These are phyloP conservation scores for Ulota crispa DNA, from an alignment of 225 moss, liverwort and hornwort species.

Conservation along the genomic window DNA sequence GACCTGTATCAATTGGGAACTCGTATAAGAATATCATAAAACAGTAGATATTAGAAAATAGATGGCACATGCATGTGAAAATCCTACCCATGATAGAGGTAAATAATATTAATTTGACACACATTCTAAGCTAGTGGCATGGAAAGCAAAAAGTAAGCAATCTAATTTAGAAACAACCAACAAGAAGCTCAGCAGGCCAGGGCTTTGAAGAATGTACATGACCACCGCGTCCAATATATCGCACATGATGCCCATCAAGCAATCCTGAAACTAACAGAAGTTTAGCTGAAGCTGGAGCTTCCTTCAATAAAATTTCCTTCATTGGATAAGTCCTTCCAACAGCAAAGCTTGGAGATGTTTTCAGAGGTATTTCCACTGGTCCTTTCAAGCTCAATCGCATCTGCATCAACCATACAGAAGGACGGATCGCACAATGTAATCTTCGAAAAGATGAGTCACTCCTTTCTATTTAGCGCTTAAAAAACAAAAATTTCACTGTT, in stretches of 20 bases:
- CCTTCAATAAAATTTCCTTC: conserved; percentile 55
- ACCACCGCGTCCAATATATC: conserved; percentile 81
- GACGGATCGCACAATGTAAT: conserved; percentile 6
- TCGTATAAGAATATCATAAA: not conserved
- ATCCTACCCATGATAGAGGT: not conserved
- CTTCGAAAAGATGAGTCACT: not conserved
- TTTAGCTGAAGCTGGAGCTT: conserved; percentile 86
- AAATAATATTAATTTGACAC: not conserved
- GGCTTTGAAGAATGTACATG: conserved; percentile 50
- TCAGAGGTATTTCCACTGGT: conserved; percentile 46
- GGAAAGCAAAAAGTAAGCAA: conserved; percentile 2
- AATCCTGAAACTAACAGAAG: conserved; percentile 78
- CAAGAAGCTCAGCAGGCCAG: conserved; percentile 7
- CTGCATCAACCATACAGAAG: conserved; percentile 25
- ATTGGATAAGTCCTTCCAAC: conserved; percentile 12
- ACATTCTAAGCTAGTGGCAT: not conserved
- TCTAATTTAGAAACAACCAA: conserved; percentile 6
- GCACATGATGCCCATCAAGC: conserved; percentile 83
- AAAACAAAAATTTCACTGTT: not conserved
- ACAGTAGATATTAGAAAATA: not conserved
- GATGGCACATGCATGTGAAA: not conserved
- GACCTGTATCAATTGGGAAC: conserved; percentile 41
- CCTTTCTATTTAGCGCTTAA: not conserved
- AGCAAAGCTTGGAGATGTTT: conserved; percentile 26
- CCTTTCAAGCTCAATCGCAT: conserved; percentile 65